Evolutionary conservation across 257 asterid genomes (phyloP), one percentile per base, ranked within the genome.

Genomic region (Cynanchum wilfordii): DNA sequence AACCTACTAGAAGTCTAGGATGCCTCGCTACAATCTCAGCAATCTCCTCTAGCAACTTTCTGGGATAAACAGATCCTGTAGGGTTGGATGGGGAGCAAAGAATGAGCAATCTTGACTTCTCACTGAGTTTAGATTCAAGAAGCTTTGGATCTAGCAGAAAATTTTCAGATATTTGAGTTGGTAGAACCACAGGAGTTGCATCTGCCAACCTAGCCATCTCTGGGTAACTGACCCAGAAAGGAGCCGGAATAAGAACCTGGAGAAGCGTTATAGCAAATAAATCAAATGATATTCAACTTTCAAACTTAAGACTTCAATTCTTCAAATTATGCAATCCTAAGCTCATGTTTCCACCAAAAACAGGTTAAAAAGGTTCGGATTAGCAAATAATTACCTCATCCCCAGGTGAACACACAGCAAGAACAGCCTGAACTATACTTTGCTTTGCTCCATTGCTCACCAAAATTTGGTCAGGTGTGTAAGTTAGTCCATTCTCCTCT

Each of bases 211-310:
- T 87, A 58, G 98, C 98, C 89, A 95, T 92, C 84, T 95, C 97
- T 38, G 98, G 98, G 86, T 92, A 95, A 85, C 99, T 95, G 78
- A 95, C 99, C 98, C 98, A 95, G 77, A 75, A 95, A n/a, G 99
- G 98, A 60, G 96, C 96, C 22, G 97, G 99, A 73, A 95, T 89
- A n/a, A 95, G 57, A 71, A 95, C 99, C 99, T 94, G 90, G 66
- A 69, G 13, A 77, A 42, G 75, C 56, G 73, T 69, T 47, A 58
- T 33, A 25, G 27, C n/a, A 50, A 33, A 19, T 58, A 70, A 73
- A 63, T 44, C 20, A 71, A 60, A 40, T 50, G 25, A 65, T 47
- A 30, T 60, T 20, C 66, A 62, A 63, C 8, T 63, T 40, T 16
- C 67, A 25, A 47, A 47, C 44, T 27, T 58, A 54, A 66, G 57